Evolutionary conservation across 306 rosid species (phyloP), one percentile per base, ranked within the genome.

Genomic region (Cicer judaicum): DNA sequence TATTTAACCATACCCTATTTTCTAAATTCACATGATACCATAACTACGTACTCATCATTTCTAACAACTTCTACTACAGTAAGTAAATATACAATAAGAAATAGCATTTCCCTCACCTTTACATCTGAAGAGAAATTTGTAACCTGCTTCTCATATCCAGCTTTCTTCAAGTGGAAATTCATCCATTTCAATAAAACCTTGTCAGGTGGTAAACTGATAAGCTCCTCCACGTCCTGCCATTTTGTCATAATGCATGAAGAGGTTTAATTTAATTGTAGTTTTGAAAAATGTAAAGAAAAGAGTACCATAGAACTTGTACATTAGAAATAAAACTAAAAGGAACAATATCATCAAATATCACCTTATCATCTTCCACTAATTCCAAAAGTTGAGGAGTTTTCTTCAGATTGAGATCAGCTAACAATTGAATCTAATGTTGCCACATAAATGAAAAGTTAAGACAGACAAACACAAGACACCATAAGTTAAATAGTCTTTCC

Each of bases 321-420:
- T 39, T 47, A 61, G 53, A 70, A 60, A 72, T 42, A 39, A 61
- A 42, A 38, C 64, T 42, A 39, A 61, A 42, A 38, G 67, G 59
- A 73, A 76, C 10, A 24, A 61, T 48, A 43, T 70, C 64, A 75
- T 81, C 77, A 15, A 61, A 60, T 70, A 64, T 77, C 46, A 95
- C 99, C 93, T 86, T 74, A 89, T 92, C 92, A 72, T 95, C 99
- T 84, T 90, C 98, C 82, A 95, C 93, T 82, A 95, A 73, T 87
- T 92, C 99, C 83, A 95, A 87, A 68, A 95, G 99, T 76, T 95
- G 96, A 74, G 99, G 99, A 84, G 99, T 95, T 80, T 92, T 90
- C 93, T 92, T 95, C 87, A 95, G 91, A 90, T 90, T 88, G 74
- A 95, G 96, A 88, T 89, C 93, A 73, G 99, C 97, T 79, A 95